Conservation (phyloP, 257 asterid species). For the Coffea canephora region DNA sequence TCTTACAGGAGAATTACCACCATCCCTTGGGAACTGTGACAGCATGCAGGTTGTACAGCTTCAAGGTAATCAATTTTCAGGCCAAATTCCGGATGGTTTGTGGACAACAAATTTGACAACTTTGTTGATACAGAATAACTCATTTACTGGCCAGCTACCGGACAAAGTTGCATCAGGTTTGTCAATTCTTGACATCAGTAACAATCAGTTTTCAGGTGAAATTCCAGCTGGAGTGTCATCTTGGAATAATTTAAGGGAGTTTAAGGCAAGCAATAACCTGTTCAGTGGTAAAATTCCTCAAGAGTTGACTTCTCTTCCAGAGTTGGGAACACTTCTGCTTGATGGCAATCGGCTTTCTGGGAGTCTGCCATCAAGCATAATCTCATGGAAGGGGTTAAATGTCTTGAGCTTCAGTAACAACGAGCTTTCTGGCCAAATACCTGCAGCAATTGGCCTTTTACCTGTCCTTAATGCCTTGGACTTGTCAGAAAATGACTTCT, state of each 20-base stretch:
- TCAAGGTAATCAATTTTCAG: conserved; percentile 49
- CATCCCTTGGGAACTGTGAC: conserved; percentile 56
- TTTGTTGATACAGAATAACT: conserved; percentile 47
- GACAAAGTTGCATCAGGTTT: conserved; percentile 34
- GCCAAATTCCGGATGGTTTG: conserved; percentile 58
- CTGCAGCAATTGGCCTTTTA: conserved; percentile 47
- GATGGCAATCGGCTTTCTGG: conserved; percentile 72
- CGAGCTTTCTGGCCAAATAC: conserved; percentile 69
- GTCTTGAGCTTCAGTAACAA: conserved; percentile 54
- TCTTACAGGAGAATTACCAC: conserved; percentile 62
- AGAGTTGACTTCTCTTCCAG: conserved; percentile 56
- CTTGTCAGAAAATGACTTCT: conserved; percentile 60
- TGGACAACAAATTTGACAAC: conserved; percentile 41
- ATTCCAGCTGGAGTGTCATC: conserved; percentile 59
- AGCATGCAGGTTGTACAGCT: conserved; percentile 34
- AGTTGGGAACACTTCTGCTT: conserved; percentile 32
- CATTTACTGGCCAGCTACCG: conserved; percentile 66
- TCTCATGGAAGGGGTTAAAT: conserved; percentile 62
- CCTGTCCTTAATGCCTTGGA: conserved; percentile 51
- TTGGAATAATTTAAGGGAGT: conserved; percentile 40
- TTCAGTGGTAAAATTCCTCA: conserved; percentile 56
- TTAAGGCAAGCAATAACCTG: conserved; percentile 61
- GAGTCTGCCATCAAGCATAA: conserved; percentile 47
- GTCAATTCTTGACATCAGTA: conserved; percentile 41
- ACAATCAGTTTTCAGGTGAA: conserved; percentile 66